Percentiles rank a stretch among this genome's conserved stretches.
These are phyloP conservation scores for Lasiosphaeria miniovina DNA, from an alignment of 495 filamentous ascomycete genomes.

Conservation along the genomic window DNA sequence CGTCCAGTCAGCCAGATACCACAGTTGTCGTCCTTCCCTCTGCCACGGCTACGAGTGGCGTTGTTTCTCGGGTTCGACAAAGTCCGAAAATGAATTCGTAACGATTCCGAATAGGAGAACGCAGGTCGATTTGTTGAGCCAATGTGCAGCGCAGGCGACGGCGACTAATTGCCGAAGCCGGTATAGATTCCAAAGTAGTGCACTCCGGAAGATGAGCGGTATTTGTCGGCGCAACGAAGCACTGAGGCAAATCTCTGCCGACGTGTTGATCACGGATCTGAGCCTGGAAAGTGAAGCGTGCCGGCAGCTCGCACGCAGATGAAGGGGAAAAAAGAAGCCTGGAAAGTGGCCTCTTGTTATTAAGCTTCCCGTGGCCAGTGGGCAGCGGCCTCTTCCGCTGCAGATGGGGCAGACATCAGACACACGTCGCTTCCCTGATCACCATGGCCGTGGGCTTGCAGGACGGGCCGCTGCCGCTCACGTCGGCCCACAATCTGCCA, in stretches of 20 bases:
- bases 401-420: conserved; percentile 16
- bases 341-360: conserved; percentile 4
- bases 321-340: not conserved
- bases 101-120: too few species aligned
- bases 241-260: not conserved
- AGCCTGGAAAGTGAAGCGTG: too few species aligned
- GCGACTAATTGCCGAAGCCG: not conserved
- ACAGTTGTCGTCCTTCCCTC: too few species aligned
- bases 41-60: too few species aligned
- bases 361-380: conserved; percentile 11
- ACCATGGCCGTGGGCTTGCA: conserved; percentile 6
- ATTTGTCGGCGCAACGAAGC: not conserved
- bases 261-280: too few species aligned
- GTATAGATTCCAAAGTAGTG: not conserved
- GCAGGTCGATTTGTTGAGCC: not conserved
- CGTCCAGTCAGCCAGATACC: too few species aligned
- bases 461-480: conserved; percentile 14
- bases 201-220: too few species aligned
- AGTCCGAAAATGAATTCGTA: too few species aligned
- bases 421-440: conserved; percentile 10
- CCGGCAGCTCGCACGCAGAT: too few species aligned
- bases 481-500: conserved; percentile 5
- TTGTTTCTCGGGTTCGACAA: too few species aligned
- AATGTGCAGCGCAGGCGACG: not conserved
- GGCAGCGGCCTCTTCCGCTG: conserved; percentile 14